Base-by-base conservation (phyloP, 495 filamentous ascomycete genomes). In the Oleoguttula mirabilis region DNA sequence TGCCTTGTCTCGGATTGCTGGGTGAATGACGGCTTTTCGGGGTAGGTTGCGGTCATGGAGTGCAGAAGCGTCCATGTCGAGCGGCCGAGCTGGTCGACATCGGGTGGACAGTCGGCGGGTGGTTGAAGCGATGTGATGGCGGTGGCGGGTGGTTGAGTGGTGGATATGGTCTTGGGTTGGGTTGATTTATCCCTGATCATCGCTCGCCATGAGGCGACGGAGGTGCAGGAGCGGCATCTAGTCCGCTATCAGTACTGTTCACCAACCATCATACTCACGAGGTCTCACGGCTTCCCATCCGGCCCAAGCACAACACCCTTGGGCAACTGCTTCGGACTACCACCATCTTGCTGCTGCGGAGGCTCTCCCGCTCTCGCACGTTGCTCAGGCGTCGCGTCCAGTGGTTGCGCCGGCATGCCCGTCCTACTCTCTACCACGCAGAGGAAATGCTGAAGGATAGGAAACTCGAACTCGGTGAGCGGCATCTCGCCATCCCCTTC, bases 51-150 rank as follows among this genome's bases (percentile, higher is more conserved):
- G 10, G 86, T 80, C 42, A 98, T 81, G 0, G 83, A 77, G 63
- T 98, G 90, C 0, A 96, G 73, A 16, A 98, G 71, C 1, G 87
- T 98, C 90, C 90, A 98, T 21, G 85, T 79, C 45, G 73, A 73
- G 44, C 83, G 81, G 47, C 90, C 90, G 22, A 98, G 76, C 3
- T 63, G 57, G 55, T 92, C 86, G 51, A 94, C 84, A 54, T 96
- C 80, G 17, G 88, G 72, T 2, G 88, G 76, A 43, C 65, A 68
- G 49, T 65, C 64, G 27, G 50, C 31, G 23, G 52, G 60, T 1
- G 45, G 48, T 43, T 54, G 15, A 48, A 52, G 23, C 31, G 42
- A 15, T 20, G 57, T 21, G 24, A 51, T 41, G 30, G 57, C 31
- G 17, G 37, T 34, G 4, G 59, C 41, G 3, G 27, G 34, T 5